Evolutionary conservation across 2,329 filamentous ascomycete species (phyloP), one percentile per base, ranked within the genome.

Genomic region (Fusarium sp.): DNA sequence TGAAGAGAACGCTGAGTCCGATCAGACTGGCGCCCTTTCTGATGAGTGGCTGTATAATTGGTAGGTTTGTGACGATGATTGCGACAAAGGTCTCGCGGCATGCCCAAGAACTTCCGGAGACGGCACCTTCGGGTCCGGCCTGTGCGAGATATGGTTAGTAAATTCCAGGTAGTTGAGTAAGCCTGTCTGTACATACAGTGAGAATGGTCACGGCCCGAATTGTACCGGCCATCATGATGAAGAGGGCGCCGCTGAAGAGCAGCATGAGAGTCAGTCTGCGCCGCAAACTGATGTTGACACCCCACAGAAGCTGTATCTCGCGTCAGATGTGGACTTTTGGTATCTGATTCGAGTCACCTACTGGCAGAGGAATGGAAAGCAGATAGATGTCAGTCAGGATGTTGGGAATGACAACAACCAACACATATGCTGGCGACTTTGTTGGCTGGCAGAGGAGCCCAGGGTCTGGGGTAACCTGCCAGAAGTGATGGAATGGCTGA

Each of bases 391-490:
- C 64, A 1, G 64, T 67, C 42, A 67, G 21, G 1, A 67, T 57
- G 10, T 67, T 67, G 6, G 64, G 64, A 17, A 67, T 65, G 3
- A 67, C 57, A 15, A 67, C 65, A 0, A 63, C 58, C 35, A 67
- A 25, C 1, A 67, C 64, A 27, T 67, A 65, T 0, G 53, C 65
- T 1, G 65, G 65, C 9, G 65, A 67, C 21, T 67, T 67, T 9
- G 64, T 67, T 9, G 64, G 64, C 5, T 53, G 42, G 27, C 65
- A 67, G 4, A 67, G 31, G 1, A 41, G 10, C 5, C 65, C 65
- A 1, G 65, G 65, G 79, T 64, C 4, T 79, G 81, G 55, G 74
- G 69, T 35, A 77, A 67, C 81, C 67, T 83, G 81, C 80, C 81
- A 84, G 55, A 81, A 80, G 47, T 77, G 77, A 17, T 73, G 63